Evolutionary conservation across 2,329 filamentous ascomycete genomes (phyloP).

Genomic region (Juglanconis sp.): DNA sequence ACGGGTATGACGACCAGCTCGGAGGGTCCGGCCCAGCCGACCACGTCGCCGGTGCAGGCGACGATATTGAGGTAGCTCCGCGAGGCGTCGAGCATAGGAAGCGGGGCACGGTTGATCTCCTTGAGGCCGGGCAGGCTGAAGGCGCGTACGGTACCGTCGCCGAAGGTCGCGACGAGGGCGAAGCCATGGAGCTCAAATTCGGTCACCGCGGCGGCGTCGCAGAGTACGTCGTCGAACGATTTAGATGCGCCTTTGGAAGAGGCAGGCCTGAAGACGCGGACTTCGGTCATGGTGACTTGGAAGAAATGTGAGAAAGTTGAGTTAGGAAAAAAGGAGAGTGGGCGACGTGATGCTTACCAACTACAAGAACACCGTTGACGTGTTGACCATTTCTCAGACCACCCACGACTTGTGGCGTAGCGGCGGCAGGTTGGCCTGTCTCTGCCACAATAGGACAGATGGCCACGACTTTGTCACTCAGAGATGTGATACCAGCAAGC

Average conservation of each 20-base stretch:
- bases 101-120: conserved; percentile 68
- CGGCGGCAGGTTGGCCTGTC: conserved; percentile 70
- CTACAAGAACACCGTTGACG: conserved; percentile 77
- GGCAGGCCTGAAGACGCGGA: conserved; percentile 84
- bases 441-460: conserved; percentile 78
- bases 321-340: not conserved
- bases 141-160: conserved; percentile 73
- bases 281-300: conserved; percentile 64
- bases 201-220: conserved; percentile 75
- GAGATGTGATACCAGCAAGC: conserved; percentile 62
- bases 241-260: conserved; percentile 88
- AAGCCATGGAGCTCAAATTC: conserved; percentile 72
- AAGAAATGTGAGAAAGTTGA: conserved; percentile 23
- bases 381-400: conserved; percentile 71
- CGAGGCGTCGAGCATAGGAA: conserved; percentile 70
- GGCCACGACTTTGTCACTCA: conserved; percentile 70
- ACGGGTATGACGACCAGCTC: conserved; percentile 80
- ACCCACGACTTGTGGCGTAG: conserved; percentile 72
- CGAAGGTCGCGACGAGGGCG: conserved; percentile 80
- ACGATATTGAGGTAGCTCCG: conserved; percentile 69
- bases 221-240: conserved; percentile 78
- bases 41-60: conserved; percentile 73
- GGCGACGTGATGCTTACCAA: conserved; percentile 46
- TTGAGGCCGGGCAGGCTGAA: conserved; percentile 86
- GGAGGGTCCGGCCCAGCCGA: conserved; percentile 85